phyloP scores from a whole-genome alignment of 345 rosid genomes.

The Gossypium ekmanianum region DNA sequence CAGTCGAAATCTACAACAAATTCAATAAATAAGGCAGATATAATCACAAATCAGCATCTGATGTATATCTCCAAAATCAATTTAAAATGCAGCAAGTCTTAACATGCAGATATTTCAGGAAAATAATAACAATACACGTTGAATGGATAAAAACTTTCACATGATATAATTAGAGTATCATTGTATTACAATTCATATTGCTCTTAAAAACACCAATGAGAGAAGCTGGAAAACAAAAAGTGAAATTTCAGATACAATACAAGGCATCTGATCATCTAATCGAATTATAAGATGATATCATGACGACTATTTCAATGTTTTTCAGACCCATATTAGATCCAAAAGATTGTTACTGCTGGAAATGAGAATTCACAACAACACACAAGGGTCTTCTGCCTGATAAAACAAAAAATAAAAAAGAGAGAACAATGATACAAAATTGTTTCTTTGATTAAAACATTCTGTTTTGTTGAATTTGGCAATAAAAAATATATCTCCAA shows the following conservation, averaged over 20 bases:
- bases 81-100: not conserved
- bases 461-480: not conserved
- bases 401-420: not conserved
- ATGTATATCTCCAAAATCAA: not conserved
- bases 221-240: not conserved
- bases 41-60: not conserved
- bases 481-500: not conserved
- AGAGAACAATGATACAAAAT: not conserved
- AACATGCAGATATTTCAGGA: not conserved
- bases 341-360: not conserved
- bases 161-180: not conserved
- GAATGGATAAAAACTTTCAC: not conserved
- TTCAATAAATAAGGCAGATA: constrained; percentile 4
- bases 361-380: not conserved
- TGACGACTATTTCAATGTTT: not conserved
- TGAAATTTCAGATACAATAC: not conserved
- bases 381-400: not conserved
- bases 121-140: not conserved
- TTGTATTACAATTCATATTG: not conserved
- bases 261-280: not conserved
- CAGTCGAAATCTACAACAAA: constrained; percentile 59
- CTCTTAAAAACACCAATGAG: not conserved
- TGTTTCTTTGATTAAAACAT: constrained; percentile 1
- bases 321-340: not conserved
- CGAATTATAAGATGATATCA: not conserved